A percentile compares a stretch with the other conserved stretches of the same genome.
phyloP scores from a whole-genome alignment of 805 yeast genomes.

The Starmera quercuum region DNA sequence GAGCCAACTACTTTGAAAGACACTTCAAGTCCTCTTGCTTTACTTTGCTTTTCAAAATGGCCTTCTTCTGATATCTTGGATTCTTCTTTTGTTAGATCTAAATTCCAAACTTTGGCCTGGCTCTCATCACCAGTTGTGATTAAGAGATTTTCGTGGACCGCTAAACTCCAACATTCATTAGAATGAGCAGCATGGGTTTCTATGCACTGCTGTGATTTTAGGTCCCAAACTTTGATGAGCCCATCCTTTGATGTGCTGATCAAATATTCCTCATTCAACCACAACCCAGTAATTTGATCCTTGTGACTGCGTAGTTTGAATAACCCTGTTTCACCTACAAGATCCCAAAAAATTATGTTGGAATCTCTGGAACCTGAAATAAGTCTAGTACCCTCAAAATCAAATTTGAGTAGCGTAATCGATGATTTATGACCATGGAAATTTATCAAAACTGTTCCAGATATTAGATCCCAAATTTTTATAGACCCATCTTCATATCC shows the following conservation, averaged over 20 bases:
- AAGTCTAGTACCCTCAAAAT: conserved; percentile 73
- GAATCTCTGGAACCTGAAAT: conserved; percentile 86
- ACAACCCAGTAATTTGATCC: conserved; percentile 76
- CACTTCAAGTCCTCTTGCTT: conserved; percentile 58
- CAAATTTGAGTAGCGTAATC: conserved; percentile 64
- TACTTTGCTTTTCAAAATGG: conserved; percentile 64
- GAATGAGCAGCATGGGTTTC: conserved; percentile 93
- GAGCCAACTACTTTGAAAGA: conserved; percentile 38
- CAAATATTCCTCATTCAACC: conserved; percentile 52
- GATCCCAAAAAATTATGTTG: conserved; percentile 85
- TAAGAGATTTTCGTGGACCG: conserved; percentile 32
- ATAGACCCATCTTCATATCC: conserved; percentile 89
- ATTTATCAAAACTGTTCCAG: conserved; percentile 67
- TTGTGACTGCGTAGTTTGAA: conserved; percentile 84
- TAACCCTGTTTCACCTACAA: conserved; percentile 85
- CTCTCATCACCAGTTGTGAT: conserved; percentile 76
- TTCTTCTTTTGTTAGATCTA: conserved; percentile 49
- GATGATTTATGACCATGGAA: conserved; percentile 90
- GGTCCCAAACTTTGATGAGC: conserved; percentile 86
- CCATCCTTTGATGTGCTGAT: conserved; percentile 85
- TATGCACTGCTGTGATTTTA: conserved; percentile 79
- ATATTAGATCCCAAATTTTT: conserved; percentile 84
- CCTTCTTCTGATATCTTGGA: conserved; percentile 55
- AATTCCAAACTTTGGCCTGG: conserved; percentile 75
- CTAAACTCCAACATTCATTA: conserved; percentile 89